Base-by-base conservation (phyloP, 2,329 filamentous ascomycete genomes). In the Botrytis hyacinthi region DNA sequence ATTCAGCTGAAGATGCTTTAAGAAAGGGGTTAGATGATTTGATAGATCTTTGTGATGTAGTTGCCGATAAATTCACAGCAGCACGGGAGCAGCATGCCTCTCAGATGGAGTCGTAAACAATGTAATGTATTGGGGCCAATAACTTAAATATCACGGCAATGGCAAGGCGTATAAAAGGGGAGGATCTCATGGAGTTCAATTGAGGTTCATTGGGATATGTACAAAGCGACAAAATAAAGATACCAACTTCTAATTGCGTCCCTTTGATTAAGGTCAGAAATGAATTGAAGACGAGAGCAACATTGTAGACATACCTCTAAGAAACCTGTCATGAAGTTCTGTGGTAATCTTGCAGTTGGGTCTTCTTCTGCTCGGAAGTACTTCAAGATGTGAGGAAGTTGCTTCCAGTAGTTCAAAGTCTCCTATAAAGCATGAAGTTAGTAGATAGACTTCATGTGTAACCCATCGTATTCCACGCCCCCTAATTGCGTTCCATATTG, bases 381-480 rank as follows among this genome's bases (percentile, higher is more conserved):
- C 80, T 96, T 94, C 89, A 99, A 94, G 79, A 99, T 89, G 83
- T 99, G 96, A 76, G 93, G 93, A 76, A 95, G 88, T 85, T 99
- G 96, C 85, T 98, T 97, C 96, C 96, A 99, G 88, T 93, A 99
- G 86, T 99, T 99, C 87, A 99, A 90, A 71, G 93, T 99, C 88
- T 99, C 96, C 95, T 98, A 79, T 73, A 35, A 57, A 57, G 10
- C 22, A 26, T 9, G 22, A n/a, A n/a, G 20, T 73, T 44, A 70
- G 66, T 26, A 60, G 44, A 18, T 12, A 35, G 12, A 22, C 16
- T 29, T 8, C 26, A 57, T 40, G 10, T 32, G 40, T 29, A 42
- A 10, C 18, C 35, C 48, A 42, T 29, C n/a, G 48, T 26, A n/a
- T 46, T 35, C 29, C 20, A 37, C 8, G 44, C 35, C 35, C 32